These are phyloP conservation scores for Phytophthora citricola DNA, from an alignment of 352 stramenopile species.

Conservation along the genomic window DNA sequence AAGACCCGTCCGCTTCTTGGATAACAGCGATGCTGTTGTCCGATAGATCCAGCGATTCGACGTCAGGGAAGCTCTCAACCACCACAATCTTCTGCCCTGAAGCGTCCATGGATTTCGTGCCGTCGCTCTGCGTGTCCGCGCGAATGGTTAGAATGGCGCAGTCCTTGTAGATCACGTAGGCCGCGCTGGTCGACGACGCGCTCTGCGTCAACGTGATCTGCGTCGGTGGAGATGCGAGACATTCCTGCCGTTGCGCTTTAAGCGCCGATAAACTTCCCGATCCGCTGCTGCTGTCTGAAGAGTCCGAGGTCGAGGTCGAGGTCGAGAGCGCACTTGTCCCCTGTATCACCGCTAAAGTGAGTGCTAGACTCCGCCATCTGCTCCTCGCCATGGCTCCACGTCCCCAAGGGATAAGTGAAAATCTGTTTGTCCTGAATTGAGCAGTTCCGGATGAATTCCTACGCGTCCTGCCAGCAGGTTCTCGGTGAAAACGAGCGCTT, in stretches of 20 bases:
- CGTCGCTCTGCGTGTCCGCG: conserved; percentile 30
- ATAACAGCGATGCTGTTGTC: conserved; percentile 30
- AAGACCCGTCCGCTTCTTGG: conserved; percentile 8
- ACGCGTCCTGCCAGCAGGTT: conserved; percentile 13
- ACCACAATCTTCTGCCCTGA: conserved; percentile 31
- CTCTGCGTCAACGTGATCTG: conserved; percentile 37
- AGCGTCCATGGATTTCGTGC: conserved; percentile 38
- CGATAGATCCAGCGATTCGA: conserved; percentile 38
- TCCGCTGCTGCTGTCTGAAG: conserved; percentile 13
- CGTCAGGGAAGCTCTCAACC: conserved; percentile 36
- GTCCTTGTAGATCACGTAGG: conserved; percentile 43
- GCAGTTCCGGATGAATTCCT: background rate
- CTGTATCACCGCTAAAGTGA: conserved; percentile 21
- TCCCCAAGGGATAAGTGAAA: conserved; percentile 2
- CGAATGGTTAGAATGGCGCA: conserved; percentile 39
- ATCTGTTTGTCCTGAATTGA: conserved; percentile 12
- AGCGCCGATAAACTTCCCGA: conserved; percentile 27
- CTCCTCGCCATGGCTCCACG: conserved; percentile 5
- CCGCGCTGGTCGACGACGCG: conserved; percentile 22
- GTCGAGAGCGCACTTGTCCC: conserved; percentile 4
- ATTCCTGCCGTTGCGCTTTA: conserved; percentile 33
- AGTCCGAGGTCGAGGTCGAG: background rate
- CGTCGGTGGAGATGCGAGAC: conserved; percentile 30
- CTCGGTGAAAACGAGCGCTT: conserved; percentile 24
- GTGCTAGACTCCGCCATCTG: conserved; percentile 15